Conservation (phyloP, 2,329 filamentous ascomycete genomes). For the Elsinoe australis region DNA sequence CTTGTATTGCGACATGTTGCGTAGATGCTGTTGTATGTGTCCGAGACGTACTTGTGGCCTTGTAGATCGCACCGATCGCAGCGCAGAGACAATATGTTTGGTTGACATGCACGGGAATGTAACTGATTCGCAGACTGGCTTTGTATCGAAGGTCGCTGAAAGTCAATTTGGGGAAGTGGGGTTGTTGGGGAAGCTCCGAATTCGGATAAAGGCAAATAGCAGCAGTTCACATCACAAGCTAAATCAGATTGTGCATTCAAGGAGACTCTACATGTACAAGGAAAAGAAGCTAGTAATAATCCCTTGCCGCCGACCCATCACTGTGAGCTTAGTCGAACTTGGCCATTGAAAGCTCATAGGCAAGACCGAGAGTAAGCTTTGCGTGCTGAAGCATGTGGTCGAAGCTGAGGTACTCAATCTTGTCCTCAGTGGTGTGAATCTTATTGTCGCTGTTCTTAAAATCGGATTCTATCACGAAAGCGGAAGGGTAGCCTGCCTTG, state of each 20-base stretch:
- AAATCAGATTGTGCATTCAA: too few species aligned
- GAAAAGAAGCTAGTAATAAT: neutral
- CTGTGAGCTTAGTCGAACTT: slow-evolving; percentile 21
- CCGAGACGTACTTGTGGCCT: too few species aligned
- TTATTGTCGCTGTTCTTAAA: slow-evolving; percentile 58
- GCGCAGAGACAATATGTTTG: too few species aligned
- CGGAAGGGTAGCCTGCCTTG: slow-evolving; percentile 66
- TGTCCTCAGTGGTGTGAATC: slow-evolving; percentile 64
- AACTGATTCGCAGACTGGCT: neutral
- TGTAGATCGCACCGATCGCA: too few species aligned
- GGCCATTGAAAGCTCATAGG: slow-evolving; percentile 75
- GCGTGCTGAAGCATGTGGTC: slow-evolving; percentile 91
- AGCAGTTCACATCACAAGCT: too few species aligned
- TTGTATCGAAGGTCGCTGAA: neutral
- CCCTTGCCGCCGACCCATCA: too few species aligned
- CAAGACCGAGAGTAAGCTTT: slow-evolving; percentile 72
- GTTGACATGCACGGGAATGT: too few species aligned
- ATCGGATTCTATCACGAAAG: slow-evolving; percentile 67
- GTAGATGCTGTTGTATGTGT: slow-evolving; percentile 1
- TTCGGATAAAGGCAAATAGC: slow-evolving; percentile 5
- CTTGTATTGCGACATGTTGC: slow-evolving; percentile 29
- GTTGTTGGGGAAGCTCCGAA: slow-evolving; percentile 2
- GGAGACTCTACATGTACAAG: neutral
- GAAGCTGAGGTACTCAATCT: slow-evolving; percentile 66
- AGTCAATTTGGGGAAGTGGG: slow-evolving; percentile 14